phyloP scores from a whole-genome alignment of 2,329 filamentous ascomycete species.

The Hymenotorrendiella dingleyae region DNA sequence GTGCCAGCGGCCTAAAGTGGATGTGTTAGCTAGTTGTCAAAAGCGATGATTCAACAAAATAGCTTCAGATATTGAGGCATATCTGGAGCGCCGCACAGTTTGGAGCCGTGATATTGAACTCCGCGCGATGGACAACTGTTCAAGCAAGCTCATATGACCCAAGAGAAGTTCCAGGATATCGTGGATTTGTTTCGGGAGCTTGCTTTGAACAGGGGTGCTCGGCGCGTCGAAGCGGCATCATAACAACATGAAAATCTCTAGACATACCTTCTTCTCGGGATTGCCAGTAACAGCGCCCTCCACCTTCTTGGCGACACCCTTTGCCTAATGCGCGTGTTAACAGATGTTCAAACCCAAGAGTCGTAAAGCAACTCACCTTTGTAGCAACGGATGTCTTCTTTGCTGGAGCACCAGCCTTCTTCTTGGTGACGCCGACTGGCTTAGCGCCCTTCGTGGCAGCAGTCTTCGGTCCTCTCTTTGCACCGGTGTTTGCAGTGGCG shows the following conservation, averaged over 20 bases:
- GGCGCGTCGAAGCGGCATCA: conserved; percentile 19
- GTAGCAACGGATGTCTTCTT: conserved; percentile 28
- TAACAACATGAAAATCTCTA: conserved; percentile 16
- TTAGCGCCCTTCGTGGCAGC: conserved; percentile 29
- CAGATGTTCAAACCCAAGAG: conserved; percentile 1
- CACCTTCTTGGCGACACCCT: conserved; percentile 30
- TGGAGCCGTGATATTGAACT: not conserved
- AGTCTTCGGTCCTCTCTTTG: conserved; percentile 28
- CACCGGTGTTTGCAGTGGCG: conserved; percentile 26
- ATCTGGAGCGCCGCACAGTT: not conserved
- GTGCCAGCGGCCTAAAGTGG: conserved; percentile 29
- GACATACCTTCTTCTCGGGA: conserved; percentile 34
- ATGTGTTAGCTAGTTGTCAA: not conserved
- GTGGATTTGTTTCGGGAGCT: conserved; percentile 9
- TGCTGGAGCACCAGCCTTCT: conserved; percentile 25
- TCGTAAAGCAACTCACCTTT: conserved; percentile 21
- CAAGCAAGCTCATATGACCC: too few species aligned
- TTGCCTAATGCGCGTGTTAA: conserved; percentile 22
- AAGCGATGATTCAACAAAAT: not conserved
- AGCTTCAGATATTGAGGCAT: not conserved
- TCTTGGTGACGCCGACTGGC: conserved; percentile 28
- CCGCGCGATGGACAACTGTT: too few species aligned
- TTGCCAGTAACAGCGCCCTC: conserved; percentile 29
- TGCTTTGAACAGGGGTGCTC: conserved; percentile 16
- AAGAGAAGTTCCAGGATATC: not conserved